Evolutionary conservation across 768 basidiomycete species (phyloP), one percentile per base, ranked within the genome.

Genomic region (Pholiota microspora): DNA sequence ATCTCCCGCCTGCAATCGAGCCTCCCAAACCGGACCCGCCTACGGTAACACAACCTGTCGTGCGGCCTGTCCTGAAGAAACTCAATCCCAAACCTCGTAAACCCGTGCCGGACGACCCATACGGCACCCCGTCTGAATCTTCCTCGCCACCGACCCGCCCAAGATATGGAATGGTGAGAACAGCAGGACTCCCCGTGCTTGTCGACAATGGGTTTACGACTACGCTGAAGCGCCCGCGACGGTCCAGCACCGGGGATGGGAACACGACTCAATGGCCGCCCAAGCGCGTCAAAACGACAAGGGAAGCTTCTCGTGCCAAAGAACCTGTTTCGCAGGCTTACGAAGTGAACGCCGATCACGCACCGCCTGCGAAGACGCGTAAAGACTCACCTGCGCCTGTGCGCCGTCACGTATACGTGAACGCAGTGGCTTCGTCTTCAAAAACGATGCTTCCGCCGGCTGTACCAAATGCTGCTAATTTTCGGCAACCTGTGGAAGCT

Each of bases 401-500:
- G 4, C 57, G 38, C 13, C 58, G 47, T 5, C 57, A 55, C 3
- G 56, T 50, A 13, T 67, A 67, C 12, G 61, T 64, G 29, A 69
- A 70, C 44, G 64, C 67, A 21, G 53, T 67, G 31, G 67, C 68
- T 1, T 70, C 70, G 4, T 71, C 70, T 4, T 71, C 70, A 1
- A 60, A 60, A 42, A 44, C 61, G 4, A 53, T 49, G 32, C 60
- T 60, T 29, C 53, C 62, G 8, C 25, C 38, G 8, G 15, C 21
- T 9, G 12, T 23, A 40, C 6, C 18, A 7, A 13, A 13, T 40
- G 13, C 13, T 18, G 2, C 16, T 27, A 23, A 29, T 10, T 18
- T 12, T 27, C 0, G 5, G 16, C 10, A n/a, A 27, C 36, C 16
- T 16, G 21, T 40, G 9, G 27, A 16, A 3, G 7, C 29, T 6